A percentile compares a stretch with the other conserved stretches of the same genome.
Conservation (phyloP, 768 basidiomycete species). For the Tylopilus subfusipes region DNA sequence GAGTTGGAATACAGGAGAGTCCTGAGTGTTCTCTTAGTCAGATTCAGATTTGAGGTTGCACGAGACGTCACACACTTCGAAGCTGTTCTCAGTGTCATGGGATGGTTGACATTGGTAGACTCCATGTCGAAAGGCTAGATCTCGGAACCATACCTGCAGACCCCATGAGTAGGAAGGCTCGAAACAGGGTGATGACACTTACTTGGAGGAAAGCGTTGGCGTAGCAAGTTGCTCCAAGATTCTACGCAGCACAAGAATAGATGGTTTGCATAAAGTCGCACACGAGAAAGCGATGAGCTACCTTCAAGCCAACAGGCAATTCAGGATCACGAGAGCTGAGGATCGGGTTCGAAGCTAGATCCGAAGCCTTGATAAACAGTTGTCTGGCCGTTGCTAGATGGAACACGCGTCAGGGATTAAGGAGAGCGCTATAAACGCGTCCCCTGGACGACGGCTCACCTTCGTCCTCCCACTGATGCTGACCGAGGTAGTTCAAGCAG, state of each 20-base stretch:
- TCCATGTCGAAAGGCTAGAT: conserved; percentile 73
- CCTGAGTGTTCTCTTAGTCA: conserved; percentile 37
- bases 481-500: conserved; percentile 86
- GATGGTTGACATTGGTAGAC: conserved; percentile 76
- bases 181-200: conserved; percentile 8
- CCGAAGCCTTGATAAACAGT: conserved; percentile 48
- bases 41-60: not conserved
- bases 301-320: conserved; percentile 76
- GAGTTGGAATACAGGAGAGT: conserved; percentile 74
- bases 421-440: conserved; percentile 6
- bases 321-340: conserved; percentile 46
- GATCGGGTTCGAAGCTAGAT: conserved; percentile 55
- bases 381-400: conserved; percentile 47
- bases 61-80: conserved; percentile 37
- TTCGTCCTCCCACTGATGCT: conserved; percentile 75
- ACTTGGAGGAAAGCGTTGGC: conserved; percentile 94
- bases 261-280: not conserved
- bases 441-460: conserved; percentile 38
- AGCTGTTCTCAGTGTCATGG: conserved; percentile 41
- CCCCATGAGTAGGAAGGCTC: conserved; percentile 2
- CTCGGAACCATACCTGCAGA: conserved; percentile 85
- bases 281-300: conserved; percentile 26
- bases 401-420: conserved; percentile 11
- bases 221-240: conserved; percentile 96
- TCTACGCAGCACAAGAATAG: conserved; percentile 43